Base-by-base conservation (phyloP, 2,329 filamentous ascomycete species). In the Paecilomyces niveus region DNA sequence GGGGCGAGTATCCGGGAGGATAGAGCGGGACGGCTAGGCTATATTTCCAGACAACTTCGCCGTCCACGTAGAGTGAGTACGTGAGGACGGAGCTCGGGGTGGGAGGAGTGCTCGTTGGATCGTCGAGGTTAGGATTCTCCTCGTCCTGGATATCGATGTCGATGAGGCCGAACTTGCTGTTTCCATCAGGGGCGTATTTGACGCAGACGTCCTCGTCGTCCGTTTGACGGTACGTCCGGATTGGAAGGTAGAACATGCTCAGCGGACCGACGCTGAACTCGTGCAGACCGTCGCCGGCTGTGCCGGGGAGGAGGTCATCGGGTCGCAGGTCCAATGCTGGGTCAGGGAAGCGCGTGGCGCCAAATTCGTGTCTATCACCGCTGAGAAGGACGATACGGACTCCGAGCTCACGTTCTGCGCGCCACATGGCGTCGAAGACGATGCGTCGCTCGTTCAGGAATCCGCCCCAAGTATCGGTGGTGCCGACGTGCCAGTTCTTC, bases 321-420 rank as follows among this genome's bases (percentile, higher is more conserved):
- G 61, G 32, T 1, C 59, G 54, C 1, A 67, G 56, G 6, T 61
- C 31, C 3, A 69, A 65, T 4, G 63, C 59, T 1, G 73, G 75
- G 13, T 83, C 82, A 8, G 84, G 84, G 66, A 87, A 87, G 0
- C 87, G 86, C 0, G 93, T 97, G 0, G 93, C 92, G 1, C 90
- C 94, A 72, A 97, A 97, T 73, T 99, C 94, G 70, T 99, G 94
- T n/a, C 94, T 82, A 69, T 99, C 94, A 0, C 94, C 94, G 15
- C 89, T 94, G 10, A 99, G 80, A 11, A 97, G 80, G 2, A 96
- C 82, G 7, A 97, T 87, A 24, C 92, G 90, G 5, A 89, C 79
- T 6, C 90, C 89, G 4, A 85, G 83, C 1, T 76, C 74, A 11
- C 84, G 78, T n/a, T 90, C 87, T 0, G 89, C 87, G 61, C 89